Evolutionary conservation across 345 rosid genomes (phyloP), one percentile per base, ranked within the genome.

Genomic region (Boechera divaricarpa): DNA sequence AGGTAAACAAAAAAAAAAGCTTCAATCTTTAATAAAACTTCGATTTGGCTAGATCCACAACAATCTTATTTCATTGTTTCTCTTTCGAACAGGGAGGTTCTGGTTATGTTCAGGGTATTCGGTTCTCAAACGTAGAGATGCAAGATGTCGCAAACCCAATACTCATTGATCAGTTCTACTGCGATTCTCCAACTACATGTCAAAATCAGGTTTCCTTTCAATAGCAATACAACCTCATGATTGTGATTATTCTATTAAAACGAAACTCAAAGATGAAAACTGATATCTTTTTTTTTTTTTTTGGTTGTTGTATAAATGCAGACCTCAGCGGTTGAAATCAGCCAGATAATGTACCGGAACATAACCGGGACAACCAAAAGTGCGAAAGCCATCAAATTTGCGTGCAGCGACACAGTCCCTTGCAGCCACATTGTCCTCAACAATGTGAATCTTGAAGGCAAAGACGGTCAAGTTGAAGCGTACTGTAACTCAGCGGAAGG

Each of bases 121-220:
- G 90, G 47, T 96, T 83, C n/a, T 82, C 94, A 54, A 96, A 96
- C 58, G 95, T 96, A 28, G 75, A 78, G 86, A 88, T 96, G 98
- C 89, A 87, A 66, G 82, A 96, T 48, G 96, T 91, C 16, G 88
- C 85, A 33, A 93, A 96, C 75, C 99, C 97, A 4, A 91, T 93
- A 70, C 86, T 96, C 72, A 96, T 96, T 13, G 99, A 96, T 76
- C 98, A 96, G 70, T 96, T 93, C 94, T 96, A 96, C 82, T 96
- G 99, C 48, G 99, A 96, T 85, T 90, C 96, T 29, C 95, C 97
- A 21, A 69, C 56, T 67, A 6, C 82, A 18, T 96, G 99, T 83
- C 84, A 80, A 79, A 96, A 93, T 80, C 97, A 91, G 98, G 98
- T 93, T 47, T 54, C 66, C 6, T 45, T 54, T n/a, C 26, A 10